Conservation (phyloP, 1,284 basidiomycete species). For the Tilletia walkeri region DNA sequence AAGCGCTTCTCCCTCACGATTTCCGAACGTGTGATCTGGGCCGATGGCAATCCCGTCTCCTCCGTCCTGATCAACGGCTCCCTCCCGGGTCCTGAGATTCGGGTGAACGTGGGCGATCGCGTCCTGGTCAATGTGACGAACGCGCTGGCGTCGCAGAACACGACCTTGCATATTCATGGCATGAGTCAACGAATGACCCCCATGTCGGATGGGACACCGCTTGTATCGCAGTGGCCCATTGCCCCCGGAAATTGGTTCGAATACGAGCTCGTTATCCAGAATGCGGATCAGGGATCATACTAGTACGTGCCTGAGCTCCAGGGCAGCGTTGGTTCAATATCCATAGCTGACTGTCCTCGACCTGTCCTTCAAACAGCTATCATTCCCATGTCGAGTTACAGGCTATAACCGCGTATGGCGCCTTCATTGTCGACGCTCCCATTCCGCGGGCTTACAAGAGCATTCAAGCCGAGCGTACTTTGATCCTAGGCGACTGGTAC, state of each 20-base stretch:
- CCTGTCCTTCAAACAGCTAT: conserved; percentile 24
- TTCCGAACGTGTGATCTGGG: not conserved
- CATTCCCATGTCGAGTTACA: conserved; percentile 45
- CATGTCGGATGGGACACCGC: conserved; percentile 39
- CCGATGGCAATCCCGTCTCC: not conserved
- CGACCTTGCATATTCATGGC: conserved; percentile 44
- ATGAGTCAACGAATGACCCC: conserved; percentile 38
- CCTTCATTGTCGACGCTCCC: conserved; percentile 39
- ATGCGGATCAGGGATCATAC: conserved; percentile 14
- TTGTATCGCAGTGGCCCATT: conserved; percentile 44
- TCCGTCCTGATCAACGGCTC: not conserved
- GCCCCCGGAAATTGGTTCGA: conserved; percentile 33
- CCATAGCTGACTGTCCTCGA: not conserved
- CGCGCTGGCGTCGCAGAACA: conserved; percentile 25
- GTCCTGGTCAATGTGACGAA: conserved; percentile 34
- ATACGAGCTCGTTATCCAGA: conserved; percentile 28
- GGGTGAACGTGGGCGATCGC: not conserved
- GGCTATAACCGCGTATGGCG: conserved; percentile 38
- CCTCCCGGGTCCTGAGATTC: conserved; percentile 3
- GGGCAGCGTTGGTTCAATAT: too few relatives aligned
- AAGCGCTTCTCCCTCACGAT: conserved; percentile 6
- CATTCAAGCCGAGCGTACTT: not conserved
- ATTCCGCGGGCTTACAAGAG: not conserved
- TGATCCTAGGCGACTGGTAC: conserved; percentile 5
- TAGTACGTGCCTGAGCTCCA: not conserved